Evolutionary conservation across 768 basidiomycete genomes (phyloP).

Genomic region (Panus rudis): DNA sequence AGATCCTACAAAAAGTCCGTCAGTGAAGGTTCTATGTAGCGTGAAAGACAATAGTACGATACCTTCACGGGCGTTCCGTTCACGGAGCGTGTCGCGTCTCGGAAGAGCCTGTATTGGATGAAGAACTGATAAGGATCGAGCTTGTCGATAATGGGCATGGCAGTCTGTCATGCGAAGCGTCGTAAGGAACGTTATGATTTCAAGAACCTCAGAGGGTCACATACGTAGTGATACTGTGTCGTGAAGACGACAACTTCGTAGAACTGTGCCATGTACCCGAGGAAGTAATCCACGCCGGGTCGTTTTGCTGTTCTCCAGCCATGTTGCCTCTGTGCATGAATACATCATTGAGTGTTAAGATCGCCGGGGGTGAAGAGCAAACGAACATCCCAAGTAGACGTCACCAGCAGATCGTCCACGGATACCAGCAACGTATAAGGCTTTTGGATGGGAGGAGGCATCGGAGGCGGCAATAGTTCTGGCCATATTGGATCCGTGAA

Average conservation of each 20-base stretch:
- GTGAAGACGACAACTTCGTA: conserved; percentile 98
- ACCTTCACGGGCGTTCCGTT: conserved; percentile 87
- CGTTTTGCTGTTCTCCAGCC: conserved; percentile 98
- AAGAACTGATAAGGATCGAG: conserved; percentile 90
- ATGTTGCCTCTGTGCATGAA: conserved; percentile 59
- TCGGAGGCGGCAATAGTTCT: conserved; percentile 83
- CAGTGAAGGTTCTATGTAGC: background rate
- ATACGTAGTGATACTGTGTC: conserved; percentile 78
- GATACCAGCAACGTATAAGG: conserved; percentile 91
- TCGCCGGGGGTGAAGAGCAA: background rate
- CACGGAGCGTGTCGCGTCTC: conserved; percentile 80
- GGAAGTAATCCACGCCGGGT: conserved; percentile 96
- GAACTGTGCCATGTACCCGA: conserved; percentile 95
- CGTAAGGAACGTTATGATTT: background rate
- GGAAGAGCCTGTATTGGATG: conserved; percentile 85
- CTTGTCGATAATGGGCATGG: conserved; percentile 82
- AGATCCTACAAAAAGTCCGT: conserved; percentile 55
- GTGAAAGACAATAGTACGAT: conserved; percentile 4
- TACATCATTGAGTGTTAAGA: background rate
- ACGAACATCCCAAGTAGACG: conserved; percentile 94
- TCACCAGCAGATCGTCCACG: conserved; percentile 85
- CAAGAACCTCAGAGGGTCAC: conserved; percentile 25
- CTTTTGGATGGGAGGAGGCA: conserved; percentile 76
- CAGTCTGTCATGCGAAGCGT: conserved; percentile 52
- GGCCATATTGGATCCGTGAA: conserved; percentile 93